A percentile compares a stretch with the other conserved stretches of the same genome.
Evolutionary conservation across 2,329 filamentous ascomycete species (phyloP).

Genomic region (Ceratocystis lukuohia): DNA sequence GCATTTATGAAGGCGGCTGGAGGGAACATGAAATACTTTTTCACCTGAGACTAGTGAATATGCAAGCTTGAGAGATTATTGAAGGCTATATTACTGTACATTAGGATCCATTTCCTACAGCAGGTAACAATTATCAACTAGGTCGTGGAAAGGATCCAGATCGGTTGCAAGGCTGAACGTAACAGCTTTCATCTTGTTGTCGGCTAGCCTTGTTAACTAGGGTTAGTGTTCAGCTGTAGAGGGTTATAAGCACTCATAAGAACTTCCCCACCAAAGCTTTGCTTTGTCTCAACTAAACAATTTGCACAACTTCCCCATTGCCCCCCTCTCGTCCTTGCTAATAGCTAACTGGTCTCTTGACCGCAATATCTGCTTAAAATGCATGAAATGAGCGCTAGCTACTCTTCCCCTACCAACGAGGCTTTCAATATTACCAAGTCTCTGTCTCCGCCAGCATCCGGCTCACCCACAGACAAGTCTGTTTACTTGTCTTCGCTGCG

Average conservation of each 20-base stretch:
- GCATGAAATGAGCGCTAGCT: constrained; percentile 24
- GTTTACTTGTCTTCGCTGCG: constrained; percentile 48
- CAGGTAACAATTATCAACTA: neutral
- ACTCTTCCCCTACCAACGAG: constrained; percentile 38
- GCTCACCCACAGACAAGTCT: constrained; percentile 37
- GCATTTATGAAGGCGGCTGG: neutral
- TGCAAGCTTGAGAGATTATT: neutral
- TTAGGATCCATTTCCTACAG: neutral
- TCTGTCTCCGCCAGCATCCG: constrained; percentile 27
- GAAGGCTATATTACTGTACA: neutral
- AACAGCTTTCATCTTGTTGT: neutral
- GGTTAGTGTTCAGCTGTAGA: neutral
- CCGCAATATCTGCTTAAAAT: neutral
- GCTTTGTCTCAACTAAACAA: neutral
- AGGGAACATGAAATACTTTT: neutral
- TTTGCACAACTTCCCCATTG: neutral
- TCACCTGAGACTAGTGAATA: neutral
- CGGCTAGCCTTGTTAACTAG: neutral
- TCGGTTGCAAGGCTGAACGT: neutral
- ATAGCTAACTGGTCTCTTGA: constrained; percentile 25
- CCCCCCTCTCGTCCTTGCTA: constrained; percentile 18
- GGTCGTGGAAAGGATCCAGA: neutral
- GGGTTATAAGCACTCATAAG: too few species aligned
- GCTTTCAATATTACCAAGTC: constrained; percentile 33
- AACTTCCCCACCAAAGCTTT: neutral